Evolutionary conservation across 768 basidiomycete species (phyloP).

Genomic region (Auricularia heimuer): DNA sequence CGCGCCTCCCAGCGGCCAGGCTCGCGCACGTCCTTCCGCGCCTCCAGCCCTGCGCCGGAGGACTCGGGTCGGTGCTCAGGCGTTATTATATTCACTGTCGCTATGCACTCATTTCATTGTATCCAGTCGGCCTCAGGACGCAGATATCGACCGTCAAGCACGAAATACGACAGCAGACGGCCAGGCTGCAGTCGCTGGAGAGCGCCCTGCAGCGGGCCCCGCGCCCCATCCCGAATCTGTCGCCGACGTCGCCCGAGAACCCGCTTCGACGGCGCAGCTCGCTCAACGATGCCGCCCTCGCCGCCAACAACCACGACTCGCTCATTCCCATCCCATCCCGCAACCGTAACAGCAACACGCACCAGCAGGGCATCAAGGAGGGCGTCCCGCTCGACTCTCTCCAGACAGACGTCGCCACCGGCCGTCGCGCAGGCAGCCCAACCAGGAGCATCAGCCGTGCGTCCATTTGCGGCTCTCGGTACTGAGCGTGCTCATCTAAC

Average conservation of each 20-base stretch:
- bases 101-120: not conserved
- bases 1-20: not conserved
- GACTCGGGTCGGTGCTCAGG: not conserved
- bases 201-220: slow-evolving; percentile 57
- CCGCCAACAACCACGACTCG: not conserved
- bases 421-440: slow-evolving; percentile 55
- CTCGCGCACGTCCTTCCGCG: not conserved
- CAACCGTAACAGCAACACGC: not conserved
- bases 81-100: not conserved
- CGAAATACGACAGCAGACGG: slow-evolving; percentile 75
- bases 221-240: slow-evolving; percentile 27
- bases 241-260: not conserved
- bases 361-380: slow-evolving; percentile 47
- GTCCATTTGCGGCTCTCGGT: slow-evolving; percentile 24
- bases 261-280: not conserved
- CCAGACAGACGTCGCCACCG: slow-evolving; percentile 14
- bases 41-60: not conserved
- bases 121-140: slow-evolving; percentile 60
- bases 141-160: slow-evolving; percentile 78
- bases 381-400: slow-evolving; percentile 59
- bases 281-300: not conserved
- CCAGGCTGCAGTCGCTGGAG: slow-evolving; percentile 63
- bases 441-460: slow-evolving; percentile 71
- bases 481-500: slow-evolving; percentile 7
- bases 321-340: not conserved